Conservation (phyloP, 192 early-diverging fungal genomes). For the Thamnidium elegans region DNA sequence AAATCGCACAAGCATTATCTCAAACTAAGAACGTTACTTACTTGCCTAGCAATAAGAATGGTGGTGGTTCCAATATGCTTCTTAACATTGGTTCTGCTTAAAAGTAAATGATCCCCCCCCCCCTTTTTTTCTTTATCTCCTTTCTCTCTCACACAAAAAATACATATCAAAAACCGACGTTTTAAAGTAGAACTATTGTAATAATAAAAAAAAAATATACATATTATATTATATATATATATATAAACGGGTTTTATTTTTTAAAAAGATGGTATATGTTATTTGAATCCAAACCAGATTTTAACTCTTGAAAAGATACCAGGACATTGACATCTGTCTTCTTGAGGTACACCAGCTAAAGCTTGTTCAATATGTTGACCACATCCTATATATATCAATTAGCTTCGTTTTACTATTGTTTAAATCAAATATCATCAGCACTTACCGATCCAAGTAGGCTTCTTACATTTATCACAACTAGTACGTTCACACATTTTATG, state of each 20-base stretch:
- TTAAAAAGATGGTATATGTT: not conserved
- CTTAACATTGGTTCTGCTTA: conserved; percentile 55
- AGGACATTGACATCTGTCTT: conserved; percentile 12
- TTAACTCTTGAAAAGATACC: conserved; percentile 2
- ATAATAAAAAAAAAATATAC: conserved; percentile 2
- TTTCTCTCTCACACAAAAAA: no score
- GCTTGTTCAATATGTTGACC: conserved; percentile 4
- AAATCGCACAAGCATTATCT: conserved; percentile 88
- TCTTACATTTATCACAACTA: conserved; percentile 5
- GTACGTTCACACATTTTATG: no score
- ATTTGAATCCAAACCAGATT: not conserved
- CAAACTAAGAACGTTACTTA: conserved; percentile 86
- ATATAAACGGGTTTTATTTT: not conserved
- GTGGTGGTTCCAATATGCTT: conserved; percentile 65
- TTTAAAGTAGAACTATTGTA: not conserved
- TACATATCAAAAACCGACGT: no score
- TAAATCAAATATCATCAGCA: not conserved
- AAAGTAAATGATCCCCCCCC: not conserved
- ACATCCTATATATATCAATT: not conserved
- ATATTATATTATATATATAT: conserved; percentile 5
- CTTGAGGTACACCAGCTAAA: not conserved
- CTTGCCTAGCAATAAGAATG: conserved; percentile 64
- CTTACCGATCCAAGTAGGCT: conserved; percentile 14
- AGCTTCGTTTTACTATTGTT: no score
- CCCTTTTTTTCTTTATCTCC: no score